Evolutionary conservation across 176 grass and related monocot species (phyloP).

Genomic region (Themeda triandra): DNA sequence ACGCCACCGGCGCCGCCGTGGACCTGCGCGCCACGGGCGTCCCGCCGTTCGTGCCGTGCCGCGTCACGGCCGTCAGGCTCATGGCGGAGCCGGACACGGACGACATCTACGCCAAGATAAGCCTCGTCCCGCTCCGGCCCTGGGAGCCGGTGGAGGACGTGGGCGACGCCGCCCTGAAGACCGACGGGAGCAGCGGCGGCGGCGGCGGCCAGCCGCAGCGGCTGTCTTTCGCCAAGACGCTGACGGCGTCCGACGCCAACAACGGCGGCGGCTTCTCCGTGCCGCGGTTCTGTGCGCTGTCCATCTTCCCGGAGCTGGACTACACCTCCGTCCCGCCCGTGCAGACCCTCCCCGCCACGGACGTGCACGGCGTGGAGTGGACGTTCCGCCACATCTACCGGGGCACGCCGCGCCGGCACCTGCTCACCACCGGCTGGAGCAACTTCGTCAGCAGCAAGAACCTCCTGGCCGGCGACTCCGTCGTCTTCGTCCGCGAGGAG

Average conservation of each 20-base stretch:
- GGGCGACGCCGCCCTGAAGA: background rate
- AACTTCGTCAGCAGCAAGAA: conserved; percentile 83
- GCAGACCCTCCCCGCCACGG: conserved; percentile 59
- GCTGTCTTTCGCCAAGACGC: conserved; percentile 76
- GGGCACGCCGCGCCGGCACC: conserved; percentile 83
- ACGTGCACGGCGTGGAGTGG: conserved; percentile 82
- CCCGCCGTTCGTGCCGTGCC: conserved; percentile 52
- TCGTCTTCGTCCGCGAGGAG: conserved; percentile 74
- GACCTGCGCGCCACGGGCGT: conserved; percentile 38
- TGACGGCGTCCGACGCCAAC: conserved; percentile 96
- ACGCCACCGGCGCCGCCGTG: conserved; percentile 38
- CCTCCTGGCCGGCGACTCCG: conserved; percentile 70
- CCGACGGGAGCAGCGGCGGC: background rate
- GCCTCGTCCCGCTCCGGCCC: conserved; percentile 45
- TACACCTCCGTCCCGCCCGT: conserved; percentile 59
- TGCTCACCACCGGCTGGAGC: conserved; percentile 95
- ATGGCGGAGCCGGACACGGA: conserved; percentile 65
- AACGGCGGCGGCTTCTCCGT: conserved; percentile 90
- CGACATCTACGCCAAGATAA: conserved; percentile 75
- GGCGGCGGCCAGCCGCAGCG: background rate
- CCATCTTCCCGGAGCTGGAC: conserved; percentile 85
- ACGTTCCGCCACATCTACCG: conserved; percentile 94
- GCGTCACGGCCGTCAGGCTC: conserved; percentile 63
- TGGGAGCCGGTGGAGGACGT: conserved; percentile 33
- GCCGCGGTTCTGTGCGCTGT: conserved; percentile 80